These are phyloP conservation scores for Agrocybe pediades DNA, from an alignment of 768 basidiomycete species.

Conservation along the genomic window DNA sequence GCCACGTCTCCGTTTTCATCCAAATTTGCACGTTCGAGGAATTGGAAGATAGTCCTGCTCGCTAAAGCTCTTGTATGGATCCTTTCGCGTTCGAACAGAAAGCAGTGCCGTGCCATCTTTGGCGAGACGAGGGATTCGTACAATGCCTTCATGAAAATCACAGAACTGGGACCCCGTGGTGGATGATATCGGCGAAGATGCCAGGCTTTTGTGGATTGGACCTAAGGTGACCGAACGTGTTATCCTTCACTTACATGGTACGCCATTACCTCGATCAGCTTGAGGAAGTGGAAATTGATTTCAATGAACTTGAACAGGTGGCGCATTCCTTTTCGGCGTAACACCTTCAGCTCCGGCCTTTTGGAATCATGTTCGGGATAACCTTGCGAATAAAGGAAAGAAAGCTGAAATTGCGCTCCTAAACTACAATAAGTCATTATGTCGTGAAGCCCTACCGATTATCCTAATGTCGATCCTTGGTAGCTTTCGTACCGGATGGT, in stretches of 20 bases:
- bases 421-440: slow-evolving; percentile 15
- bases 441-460: background rate
- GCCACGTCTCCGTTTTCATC: slow-evolving; percentile 11
- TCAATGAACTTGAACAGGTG: slow-evolving; percentile 15
- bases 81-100: slow-evolving; percentile 8
- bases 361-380: slow-evolving; percentile 18
- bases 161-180: slow-evolving; percentile 16
- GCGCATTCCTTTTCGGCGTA: slow-evolving; percentile 14
- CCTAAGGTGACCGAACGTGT: slow-evolving; percentile 15
- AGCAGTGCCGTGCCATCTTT: slow-evolving; percentile 13
- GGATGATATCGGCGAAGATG: slow-evolving; percentile 20
- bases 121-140: slow-evolving; percentile 21
- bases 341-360: slow-evolving; percentile 10
- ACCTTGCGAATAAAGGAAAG: slow-evolving; percentile 3
- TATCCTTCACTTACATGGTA: slow-evolving; percentile 19
- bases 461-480: background rate
- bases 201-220: slow-evolving; percentile 17
- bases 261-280: background rate
- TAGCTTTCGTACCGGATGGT: slow-evolving; percentile 33
- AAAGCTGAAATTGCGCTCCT: slow-evolving; percentile 15
- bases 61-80: background rate
- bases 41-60: slow-evolving; percentile 7
- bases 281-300: background rate
- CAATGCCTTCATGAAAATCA: slow-evolving; percentile 15
- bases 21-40: slow-evolving; percentile 7